Conservation (phyloP, 306 rosid genomes). For the Quercus suber region DNA sequence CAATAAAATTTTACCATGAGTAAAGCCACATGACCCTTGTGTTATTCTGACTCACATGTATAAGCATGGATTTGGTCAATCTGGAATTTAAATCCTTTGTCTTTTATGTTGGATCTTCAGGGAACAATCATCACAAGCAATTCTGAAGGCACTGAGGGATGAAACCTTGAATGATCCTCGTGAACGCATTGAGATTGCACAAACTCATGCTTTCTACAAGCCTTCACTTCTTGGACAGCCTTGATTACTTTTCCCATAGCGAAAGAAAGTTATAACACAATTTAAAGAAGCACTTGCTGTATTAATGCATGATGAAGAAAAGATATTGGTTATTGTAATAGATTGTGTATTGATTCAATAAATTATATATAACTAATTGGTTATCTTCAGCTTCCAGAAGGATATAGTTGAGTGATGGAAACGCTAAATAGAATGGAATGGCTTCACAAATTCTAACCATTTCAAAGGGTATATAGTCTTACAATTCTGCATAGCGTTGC, state of each 20-base stretch:
- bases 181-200: slow-evolving; percentile 89
- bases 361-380: slow-evolving; percentile 12
- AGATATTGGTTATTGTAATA: slow-evolving; percentile 19
- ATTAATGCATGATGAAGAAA: slow-evolving; percentile 17
- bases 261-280: slow-evolving; percentile 26
- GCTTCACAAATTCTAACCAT: neutral
- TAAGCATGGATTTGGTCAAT: too few species aligned
- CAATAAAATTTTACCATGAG: neutral
- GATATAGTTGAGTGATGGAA: neutral
- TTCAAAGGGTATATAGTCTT: neutral
- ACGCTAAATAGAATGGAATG: neutral
- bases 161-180: slow-evolving; percentile 91
- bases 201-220: slow-evolving; percentile 83
- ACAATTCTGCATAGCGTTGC: too few species aligned
- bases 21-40: neutral
- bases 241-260: slow-evolving; percentile 26
- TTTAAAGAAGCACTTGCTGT: slow-evolving; percentile 19
- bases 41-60: too few species aligned
- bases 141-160: slow-evolving; percentile 83
- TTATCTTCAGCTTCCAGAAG: neutral
- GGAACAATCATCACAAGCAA: slow-evolving; percentile 76
- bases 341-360: slow-evolving; percentile 21
- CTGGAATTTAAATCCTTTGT: neutral
- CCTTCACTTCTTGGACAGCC: slow-evolving; percentile 86
- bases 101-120: slow-evolving; percentile 37